phyloP scores from a whole-genome alignment of 306 rosid genomes.

The Cicer yamashitae region DNA sequence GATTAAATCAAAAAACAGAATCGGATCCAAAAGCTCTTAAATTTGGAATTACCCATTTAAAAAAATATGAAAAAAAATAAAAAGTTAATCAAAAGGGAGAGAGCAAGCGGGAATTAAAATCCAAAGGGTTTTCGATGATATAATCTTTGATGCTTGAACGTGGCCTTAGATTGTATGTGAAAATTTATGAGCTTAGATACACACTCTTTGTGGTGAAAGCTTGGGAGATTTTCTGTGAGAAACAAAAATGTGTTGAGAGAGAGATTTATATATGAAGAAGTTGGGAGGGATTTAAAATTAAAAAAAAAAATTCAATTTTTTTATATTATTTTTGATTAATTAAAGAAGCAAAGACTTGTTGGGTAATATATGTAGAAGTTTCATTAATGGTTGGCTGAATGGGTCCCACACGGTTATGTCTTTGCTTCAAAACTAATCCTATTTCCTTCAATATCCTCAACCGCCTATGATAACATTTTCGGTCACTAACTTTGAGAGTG shows the following conservation, averaged over 20 bases:
- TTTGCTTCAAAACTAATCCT: constrained; percentile 53
- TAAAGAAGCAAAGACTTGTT: neutral
- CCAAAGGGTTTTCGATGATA: neutral
- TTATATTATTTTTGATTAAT: neutral
- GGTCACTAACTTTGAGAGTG: constrained; percentile 16
- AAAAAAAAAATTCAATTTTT: neutral
- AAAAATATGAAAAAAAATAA: neutral
- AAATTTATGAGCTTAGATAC: constrained; percentile 4
- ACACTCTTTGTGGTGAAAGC: constrained; percentile 36
- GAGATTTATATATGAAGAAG: constrained; percentile 57
- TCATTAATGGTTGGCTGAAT: constrained; percentile 55
- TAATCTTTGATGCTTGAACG: neutral
- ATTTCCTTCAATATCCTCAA: neutral
- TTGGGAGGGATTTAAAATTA: constrained; percentile 44
- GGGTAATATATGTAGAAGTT: constrained; percentile 44
- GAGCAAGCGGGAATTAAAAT: constrained; percentile 52
- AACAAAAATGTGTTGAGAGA: constrained; percentile 17
- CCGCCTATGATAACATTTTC: constrained; percentile 14
- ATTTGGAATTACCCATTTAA: constrained; percentile 55
- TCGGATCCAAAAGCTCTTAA: constrained; percentile 48
- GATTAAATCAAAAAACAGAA: constrained; percentile 64
- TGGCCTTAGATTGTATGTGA: neutral
- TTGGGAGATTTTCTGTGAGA: constrained; percentile 38
- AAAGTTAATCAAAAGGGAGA: constrained; percentile 14
- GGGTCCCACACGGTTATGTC: constrained; percentile 61